A percentile compares a stretch with the other conserved stretches of the same genome.
These are phyloP conservation scores for Aphanoascus verrucosus DNA, from an alignment of 2,329 filamentous ascomycete genomes.

Conservation along the genomic window DNA sequence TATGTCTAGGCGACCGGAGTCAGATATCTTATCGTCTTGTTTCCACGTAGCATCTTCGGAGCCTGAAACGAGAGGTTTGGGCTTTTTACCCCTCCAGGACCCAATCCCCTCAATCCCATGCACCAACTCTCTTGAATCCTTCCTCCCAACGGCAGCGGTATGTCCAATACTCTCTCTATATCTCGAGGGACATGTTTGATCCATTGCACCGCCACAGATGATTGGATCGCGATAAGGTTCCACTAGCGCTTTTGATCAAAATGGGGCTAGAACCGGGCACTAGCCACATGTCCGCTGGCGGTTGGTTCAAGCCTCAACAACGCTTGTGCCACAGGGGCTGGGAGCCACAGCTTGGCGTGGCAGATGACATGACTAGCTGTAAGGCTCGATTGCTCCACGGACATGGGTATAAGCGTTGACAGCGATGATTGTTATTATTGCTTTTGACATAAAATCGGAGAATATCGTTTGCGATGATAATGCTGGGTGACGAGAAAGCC, in stretches of 20 bases:
- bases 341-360: background rate
- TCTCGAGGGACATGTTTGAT: background rate
- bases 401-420: no score
- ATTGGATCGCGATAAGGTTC: background rate
- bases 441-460: no score
- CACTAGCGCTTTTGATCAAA: background rate
- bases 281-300: background rate
- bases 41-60: background rate
- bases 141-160: background rate
- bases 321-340: background rate
- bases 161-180: background rate
- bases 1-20: background rate
- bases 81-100: background rate
- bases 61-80: background rate
- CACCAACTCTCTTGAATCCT: background rate
- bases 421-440: no score
- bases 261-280: background rate
- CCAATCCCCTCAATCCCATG: background rate
- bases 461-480: no score
- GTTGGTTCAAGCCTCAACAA: background rate
- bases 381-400: background rate
- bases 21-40: background rate
- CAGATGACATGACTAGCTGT: background rate
- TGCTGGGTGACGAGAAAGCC: no score
- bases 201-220: slow-evolving; percentile 1